Evolutionary conservation across 345 rosid genomes (phyloP).

Genomic region (Hirschfeldia incana): DNA sequence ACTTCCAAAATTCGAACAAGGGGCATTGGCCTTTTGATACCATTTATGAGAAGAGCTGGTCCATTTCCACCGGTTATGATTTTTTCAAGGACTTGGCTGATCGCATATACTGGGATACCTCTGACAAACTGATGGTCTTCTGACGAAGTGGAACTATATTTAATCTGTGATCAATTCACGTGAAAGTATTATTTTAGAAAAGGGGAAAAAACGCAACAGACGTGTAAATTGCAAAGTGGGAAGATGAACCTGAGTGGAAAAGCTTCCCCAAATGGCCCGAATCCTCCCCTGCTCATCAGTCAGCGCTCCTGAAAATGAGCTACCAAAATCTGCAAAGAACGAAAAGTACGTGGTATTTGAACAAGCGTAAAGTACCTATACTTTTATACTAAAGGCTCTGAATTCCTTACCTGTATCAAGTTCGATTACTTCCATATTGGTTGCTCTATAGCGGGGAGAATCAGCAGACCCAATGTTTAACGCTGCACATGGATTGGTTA

Average conservation of each 20-base stretch:
- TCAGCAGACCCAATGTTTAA: conserved; percentile 86
- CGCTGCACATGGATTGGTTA: conserved; percentile 89
- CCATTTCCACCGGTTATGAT: conserved; percentile 71
- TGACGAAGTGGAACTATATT: conserved; percentile 66
- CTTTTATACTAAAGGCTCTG: conserved; percentile 14
- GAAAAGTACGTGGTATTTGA: conserved; percentile 11
- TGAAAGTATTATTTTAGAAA: conserved; percentile 14
- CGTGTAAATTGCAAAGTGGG: conserved; percentile 13
- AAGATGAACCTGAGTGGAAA: conserved; percentile 80
- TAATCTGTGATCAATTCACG: conserved; percentile 54
- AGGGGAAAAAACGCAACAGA: background rate
- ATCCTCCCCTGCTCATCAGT: conserved; percentile 88
- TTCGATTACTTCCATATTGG: conserved; percentile 94
- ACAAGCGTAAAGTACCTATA: background rate
- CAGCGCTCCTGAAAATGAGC: conserved; percentile 91
- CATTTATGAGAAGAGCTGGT: conserved; percentile 74
- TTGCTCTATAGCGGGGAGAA: conserved; percentile 91
- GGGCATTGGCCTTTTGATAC: conserved; percentile 83
- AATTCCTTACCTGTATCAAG: conserved; percentile 75
- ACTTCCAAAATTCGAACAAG: conserved; percentile 86
- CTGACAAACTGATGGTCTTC: conserved; percentile 92
- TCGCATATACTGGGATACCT: conserved; percentile 75
- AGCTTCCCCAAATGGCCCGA: conserved; percentile 95
- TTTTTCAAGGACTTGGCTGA: conserved; percentile 77
- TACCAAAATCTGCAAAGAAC: conserved; percentile 76